A percentile compares a stretch with the other conserved stretches of the same genome.
Evolutionary conservation across 768 basidiomycete genomes (phyloP).

Genomic region (Mycena galericulata): DNA sequence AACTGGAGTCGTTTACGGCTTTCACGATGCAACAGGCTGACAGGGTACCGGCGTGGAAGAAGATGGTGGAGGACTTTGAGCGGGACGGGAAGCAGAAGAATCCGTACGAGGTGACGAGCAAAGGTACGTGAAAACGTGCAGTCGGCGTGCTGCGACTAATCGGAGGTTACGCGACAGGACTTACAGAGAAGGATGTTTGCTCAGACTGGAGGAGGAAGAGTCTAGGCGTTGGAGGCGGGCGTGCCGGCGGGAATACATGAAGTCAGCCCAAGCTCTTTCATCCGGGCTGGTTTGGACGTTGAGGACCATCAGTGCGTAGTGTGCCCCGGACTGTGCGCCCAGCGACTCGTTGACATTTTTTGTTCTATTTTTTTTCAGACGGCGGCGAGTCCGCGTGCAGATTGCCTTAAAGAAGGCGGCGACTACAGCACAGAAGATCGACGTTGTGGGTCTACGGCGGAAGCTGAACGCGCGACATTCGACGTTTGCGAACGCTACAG

Average conservation of each 20-base stretch:
- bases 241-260: not conserved
- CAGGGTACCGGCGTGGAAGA: too few species aligned
- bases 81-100: constrained; percentile 6
- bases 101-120: not conserved
- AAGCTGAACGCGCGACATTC: constrained; percentile 1
- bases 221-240: not conserved
- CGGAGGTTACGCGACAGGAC: not conserved
- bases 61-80: too few species aligned
- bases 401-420: not conserved
- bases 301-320: constrained; percentile 6
- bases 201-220: not conserved
- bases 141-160: not conserved
- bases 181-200: not conserved
- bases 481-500: constrained; percentile 2
- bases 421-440: not conserved
- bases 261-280: not conserved
- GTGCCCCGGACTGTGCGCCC: not conserved
- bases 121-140: not conserved
- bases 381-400: not conserved
- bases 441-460: not conserved
- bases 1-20: too few species aligned
- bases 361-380: too few species aligned
- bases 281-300: not conserved
- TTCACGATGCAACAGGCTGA: too few species aligned
- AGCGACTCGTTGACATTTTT: not conserved